Percentiles rank a stretch among this genome's conserved stretches.
phyloP scores from a whole-genome alignment of 148 eudicot species.

The Nepenthes mirabilis region DNA sequence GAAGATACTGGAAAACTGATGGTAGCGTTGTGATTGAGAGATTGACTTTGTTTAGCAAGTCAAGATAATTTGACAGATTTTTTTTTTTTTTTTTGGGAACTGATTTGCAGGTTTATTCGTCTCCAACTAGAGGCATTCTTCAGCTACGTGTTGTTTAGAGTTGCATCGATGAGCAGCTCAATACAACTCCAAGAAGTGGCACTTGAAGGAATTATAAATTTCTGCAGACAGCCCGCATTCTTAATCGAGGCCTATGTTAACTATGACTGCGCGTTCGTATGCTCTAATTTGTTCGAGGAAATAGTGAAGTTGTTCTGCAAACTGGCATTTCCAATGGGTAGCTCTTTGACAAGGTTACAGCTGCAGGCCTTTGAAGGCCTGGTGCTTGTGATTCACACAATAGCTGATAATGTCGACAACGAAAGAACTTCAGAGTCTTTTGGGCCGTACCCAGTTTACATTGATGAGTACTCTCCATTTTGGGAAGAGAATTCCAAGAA shows the following conservation, averaged over 20 bases:
- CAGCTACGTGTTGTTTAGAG: constrained; percentile 50
- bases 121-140: constrained; percentile 90
- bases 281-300: constrained; percentile 67
- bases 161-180: constrained; percentile 26
- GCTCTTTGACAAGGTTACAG: constrained; percentile 53
- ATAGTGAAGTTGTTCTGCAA: constrained; percentile 66
- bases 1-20: no score
- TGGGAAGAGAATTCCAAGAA: constrained; percentile 64
- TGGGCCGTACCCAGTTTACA: constrained; percentile 54
- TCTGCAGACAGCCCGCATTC: constrained; percentile 75
- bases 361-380: constrained; percentile 91
- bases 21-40: no score
- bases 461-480: constrained; percentile 43
- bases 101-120: constrained; percentile 50
- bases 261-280: constrained; percentile 60
- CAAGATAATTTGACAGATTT: background rate
- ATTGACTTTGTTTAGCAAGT: background rate
- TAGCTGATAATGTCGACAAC: constrained; percentile 63
- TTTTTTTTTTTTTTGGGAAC: background rate
- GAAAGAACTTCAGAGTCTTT: constrained; percentile 30
- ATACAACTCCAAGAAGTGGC: constrained; percentile 73
- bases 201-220: constrained; percentile 66
- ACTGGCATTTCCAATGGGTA: constrained; percentile 56
- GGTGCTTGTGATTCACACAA: constrained; percentile 46
- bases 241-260: constrained; percentile 61